Base-by-base conservation (phyloP, 352 stramenopile species). In the Globisporangium solare region DNA sequence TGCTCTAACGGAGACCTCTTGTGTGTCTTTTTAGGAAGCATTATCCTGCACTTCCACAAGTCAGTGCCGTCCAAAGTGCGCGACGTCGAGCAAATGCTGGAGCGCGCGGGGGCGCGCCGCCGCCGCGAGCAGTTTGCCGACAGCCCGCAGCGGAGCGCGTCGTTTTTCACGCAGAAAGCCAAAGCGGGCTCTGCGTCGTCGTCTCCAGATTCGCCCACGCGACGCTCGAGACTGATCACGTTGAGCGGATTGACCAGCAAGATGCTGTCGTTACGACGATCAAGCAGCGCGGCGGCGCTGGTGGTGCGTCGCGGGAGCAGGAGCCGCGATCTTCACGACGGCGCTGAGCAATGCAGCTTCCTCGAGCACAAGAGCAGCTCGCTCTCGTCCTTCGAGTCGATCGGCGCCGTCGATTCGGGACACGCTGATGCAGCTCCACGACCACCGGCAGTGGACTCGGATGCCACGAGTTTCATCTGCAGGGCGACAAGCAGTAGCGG, bases 11-110 rank as follows among this genome's bases (percentile, higher is more conserved):
- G n/a, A 21, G 40, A 40, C 31, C n/a, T n/a, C n/a, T 62, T 20
- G 54, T 15, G 22, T 47, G 8, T n/a, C 24, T 27, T 6, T 37
- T 55, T 22, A 88, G 78, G 79, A n/a, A 87, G 76, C 41, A 63
- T 89, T 27, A 85, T 92, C 51, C 60, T 92, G 37, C 80, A 92
- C 54, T 90, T 85, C 47, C 80, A 92, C 60, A 69, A 70, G 27
- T 83, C 73, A 11, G 66, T 69, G n/a, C 55, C 73, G 0, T 63
- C 63, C 50, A 76, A 73, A 51, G 63, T 72, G 2, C 55, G 66
- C 15, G 70, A 81, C n/a, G 61, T 89, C 4, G 74, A 89, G 55
- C 64, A 70, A n/a, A 71, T 74, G 22, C 71, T 92, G 42, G 70
- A 82, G 32, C 55, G 61, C 10, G 73, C 74, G 3, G 82, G 79